Evolutionary conservation across 495 filamentous ascomycete species (phyloP).

Genomic region (Usnea hakonensis): DNA sequence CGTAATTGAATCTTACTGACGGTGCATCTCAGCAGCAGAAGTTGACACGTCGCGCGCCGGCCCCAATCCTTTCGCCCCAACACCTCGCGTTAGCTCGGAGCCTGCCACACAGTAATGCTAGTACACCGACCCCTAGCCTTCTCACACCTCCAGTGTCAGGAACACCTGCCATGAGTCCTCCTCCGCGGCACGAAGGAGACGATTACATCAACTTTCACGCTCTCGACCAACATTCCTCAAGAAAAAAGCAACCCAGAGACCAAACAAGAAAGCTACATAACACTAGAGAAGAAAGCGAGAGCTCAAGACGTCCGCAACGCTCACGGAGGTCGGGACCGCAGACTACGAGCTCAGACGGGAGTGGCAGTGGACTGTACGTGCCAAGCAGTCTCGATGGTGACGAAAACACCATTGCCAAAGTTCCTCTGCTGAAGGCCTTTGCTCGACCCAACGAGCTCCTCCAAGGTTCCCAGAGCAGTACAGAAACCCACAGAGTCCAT

Average conservation of each 20-base stretch:
- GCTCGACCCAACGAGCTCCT: not conserved
- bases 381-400: not conserved
- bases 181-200: constrained; percentile 16
- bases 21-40: not conserved
- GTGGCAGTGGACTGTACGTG: not conserved
- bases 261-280: not conserved
- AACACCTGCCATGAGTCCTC: constrained; percentile 16
- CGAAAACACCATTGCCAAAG: not conserved
- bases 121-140: constrained; percentile 13
- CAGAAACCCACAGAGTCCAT: not conserved
- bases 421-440: not conserved
- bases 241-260: constrained; percentile 2
- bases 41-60: constrained; percentile 5
- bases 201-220: constrained; percentile 14
- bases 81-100: constrained; percentile 10
- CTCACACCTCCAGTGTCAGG: constrained; percentile 17
- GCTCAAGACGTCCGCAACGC: not conserved
- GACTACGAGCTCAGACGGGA: not conserved
- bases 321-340: not conserved
- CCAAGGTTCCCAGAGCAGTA: not conserved
- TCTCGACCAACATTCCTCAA: not conserved
- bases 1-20: not conserved
- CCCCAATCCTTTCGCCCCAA: constrained; percentile 6
- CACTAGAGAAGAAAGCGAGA: constrained; percentile 6
- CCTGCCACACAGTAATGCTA: constrained; percentile 13